A percentile compares a stretch with the other conserved stretches of the same genome.
Evolutionary conservation across 805 yeast genomes (phyloP).

Genomic region (Wickerhamiella sergipiensis): DNA sequence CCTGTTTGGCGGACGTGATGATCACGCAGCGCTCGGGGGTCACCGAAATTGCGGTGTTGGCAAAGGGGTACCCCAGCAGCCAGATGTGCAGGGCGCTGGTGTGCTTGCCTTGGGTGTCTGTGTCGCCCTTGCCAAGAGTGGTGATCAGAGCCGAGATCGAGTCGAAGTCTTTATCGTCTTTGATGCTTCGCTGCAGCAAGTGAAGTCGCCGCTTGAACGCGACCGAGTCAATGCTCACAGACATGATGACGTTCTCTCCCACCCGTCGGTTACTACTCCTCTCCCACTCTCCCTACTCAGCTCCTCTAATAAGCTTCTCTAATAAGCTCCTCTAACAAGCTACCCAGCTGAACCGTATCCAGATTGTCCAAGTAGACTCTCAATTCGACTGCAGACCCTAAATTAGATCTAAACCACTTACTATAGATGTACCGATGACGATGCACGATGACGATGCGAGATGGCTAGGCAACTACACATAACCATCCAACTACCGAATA

Average conservation of each 20-base stretch:
- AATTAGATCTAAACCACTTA: no score
- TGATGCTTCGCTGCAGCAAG: constrained; percentile 18
- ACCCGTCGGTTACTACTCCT: no score
- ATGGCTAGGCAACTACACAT: constrained; percentile 42
- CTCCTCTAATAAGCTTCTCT: no score
- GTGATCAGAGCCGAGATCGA: constrained; percentile 42
- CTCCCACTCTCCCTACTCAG: no score
- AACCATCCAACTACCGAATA: constrained; percentile 54
- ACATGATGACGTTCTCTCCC: constrained; percentile 7
- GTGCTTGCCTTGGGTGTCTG: constrained; percentile 79
- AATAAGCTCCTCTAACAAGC: no score
- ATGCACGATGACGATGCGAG: no score
- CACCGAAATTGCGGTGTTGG: constrained; percentile 69
- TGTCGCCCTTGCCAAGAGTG: constrained; percentile 74
- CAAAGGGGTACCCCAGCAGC: constrained; percentile 89
- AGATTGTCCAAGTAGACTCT: no score
- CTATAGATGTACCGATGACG: no score
- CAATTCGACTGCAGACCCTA: no score
- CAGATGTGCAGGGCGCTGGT: constrained; percentile 72
- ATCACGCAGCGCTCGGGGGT: constrained; percentile 46
- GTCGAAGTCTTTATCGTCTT: constrained; percentile 24
- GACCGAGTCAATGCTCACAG: constrained; percentile 19
- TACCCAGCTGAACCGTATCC: no score
- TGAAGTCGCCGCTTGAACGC: constrained; percentile 23
- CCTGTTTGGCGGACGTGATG: constrained; percentile 73